Evolutionary conservation across 2,329 filamentous ascomycete species (phyloP), one percentile per base, ranked within the genome.

Genomic region (Cercospora brassicicola): DNA sequence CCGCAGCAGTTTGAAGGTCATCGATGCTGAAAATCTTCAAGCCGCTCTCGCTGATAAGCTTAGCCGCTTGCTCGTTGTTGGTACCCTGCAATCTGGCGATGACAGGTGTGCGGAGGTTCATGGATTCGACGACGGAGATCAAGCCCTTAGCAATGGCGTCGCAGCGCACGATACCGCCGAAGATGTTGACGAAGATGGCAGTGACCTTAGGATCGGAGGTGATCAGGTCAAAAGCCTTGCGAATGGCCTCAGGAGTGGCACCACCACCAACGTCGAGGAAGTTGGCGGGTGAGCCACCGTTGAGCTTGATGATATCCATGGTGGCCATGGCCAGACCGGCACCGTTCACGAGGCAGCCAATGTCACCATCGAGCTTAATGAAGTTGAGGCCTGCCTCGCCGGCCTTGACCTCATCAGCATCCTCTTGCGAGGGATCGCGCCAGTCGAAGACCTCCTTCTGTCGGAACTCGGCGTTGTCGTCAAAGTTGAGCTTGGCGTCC

Each of bases 231-330:
- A 99, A 99, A 74, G 95, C 95, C 83, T 95, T 91, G 86, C 93
- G 92, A 84, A 99, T 99, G 77, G 95, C 95, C 74, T 94, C 91
- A 36, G 95, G 94, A 69, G 95, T 99, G 75, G 95, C 95, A 86
- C 95, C 95, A 81, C 95, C 95, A 79, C 95, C 95, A 75, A 99
- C 95, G 81, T 99, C 95, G 76, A 99, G 87, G 90, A 99, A 99
- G 89, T 99, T 99, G 76, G 95, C 95, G 71, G 95, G 95, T 79
- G 89, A 86, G 72, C 95, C 95, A 76, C 95, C 95, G 84, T 98
- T 99, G 72, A 99, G 89, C 89, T 99, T 98, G 88, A 99, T 99
- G 82, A 99, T 98, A 83, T 99, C 95, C 95, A 99, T 99, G 81
- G 95, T 99, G 72, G 95, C 95, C 95, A 99, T 99, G 84, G 95